A percentile compares a stretch with the other conserved stretches of the same genome.
These are phyloP conservation scores for Lanmaoa pseudosensibilis DNA, from an alignment of 768 basidiomycete species.

Conservation along the genomic window DNA sequence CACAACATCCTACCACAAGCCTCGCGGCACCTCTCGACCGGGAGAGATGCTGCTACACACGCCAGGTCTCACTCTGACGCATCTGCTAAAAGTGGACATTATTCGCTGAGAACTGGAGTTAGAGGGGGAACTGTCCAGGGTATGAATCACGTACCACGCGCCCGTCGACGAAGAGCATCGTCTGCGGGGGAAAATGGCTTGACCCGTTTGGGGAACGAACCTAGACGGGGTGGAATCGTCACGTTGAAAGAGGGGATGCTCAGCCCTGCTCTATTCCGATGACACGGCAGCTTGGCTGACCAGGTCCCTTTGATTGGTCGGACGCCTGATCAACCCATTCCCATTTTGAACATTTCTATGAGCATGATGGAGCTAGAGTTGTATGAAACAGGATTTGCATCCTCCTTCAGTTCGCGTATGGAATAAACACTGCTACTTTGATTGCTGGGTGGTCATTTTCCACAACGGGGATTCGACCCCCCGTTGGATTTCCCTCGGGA, in stretches of 20 bases:
- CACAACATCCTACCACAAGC: conserved; percentile 1
- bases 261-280: background rate
- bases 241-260: background rate
- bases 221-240: background rate
- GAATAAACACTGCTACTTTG: background rate
- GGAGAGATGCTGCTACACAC: conserved; percentile 9
- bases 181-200: conserved; percentile 44
- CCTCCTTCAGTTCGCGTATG: background rate
- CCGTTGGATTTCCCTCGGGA: background rate
- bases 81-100: conserved; percentile 16
- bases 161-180: conserved; percentile 45
- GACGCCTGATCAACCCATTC: background rate
- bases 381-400: conserved; percentile 3
- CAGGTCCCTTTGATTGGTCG: background rate
- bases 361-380: conserved; percentile 2
- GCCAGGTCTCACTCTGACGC: conserved; percentile 26
- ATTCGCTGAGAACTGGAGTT: conserved; percentile 4
- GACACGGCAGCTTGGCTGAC: background rate
- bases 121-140: background rate
- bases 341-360: background rate
- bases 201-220: background rate
- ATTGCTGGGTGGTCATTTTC: conserved; percentile 4
- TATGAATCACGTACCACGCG: conserved; percentile 12
- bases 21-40: conserved; percentile 1
- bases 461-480: background rate